Conservation (phyloP, 495 filamentous ascomycete genomes). For the Aspergillus biplanus region DNA sequence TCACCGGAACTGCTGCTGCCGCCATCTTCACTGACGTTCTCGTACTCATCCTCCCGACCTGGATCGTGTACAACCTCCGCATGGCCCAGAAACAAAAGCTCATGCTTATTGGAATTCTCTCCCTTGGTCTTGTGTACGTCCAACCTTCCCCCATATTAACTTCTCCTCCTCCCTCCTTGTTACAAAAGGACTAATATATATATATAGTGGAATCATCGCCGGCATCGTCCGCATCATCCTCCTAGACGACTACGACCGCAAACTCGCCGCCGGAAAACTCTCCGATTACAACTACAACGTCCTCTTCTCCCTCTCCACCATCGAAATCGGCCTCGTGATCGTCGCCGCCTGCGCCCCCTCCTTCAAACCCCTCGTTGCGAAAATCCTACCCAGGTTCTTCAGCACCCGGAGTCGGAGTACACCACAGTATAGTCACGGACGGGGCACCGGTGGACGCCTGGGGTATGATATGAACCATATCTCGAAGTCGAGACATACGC, state of each 20-base stretch:
- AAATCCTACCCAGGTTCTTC: slow-evolving; percentile 21
- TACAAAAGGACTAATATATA: too few relatives aligned
- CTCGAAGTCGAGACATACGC: background rate
- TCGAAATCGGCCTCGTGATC: slow-evolving; percentile 54
- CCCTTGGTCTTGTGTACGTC: slow-evolving; percentile 38
- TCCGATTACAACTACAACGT: slow-evolving; percentile 36
- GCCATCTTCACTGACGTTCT: slow-evolving; percentile 47
- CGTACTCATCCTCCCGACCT: slow-evolving; percentile 44
- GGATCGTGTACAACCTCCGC: slow-evolving; percentile 49
- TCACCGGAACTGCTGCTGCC: slow-evolving; percentile 37
- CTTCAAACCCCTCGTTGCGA: slow-evolving; percentile 22
- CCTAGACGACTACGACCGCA: slow-evolving; percentile 22
- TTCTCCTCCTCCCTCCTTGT: too few relatives aligned
- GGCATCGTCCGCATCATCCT: slow-evolving; percentile 25
- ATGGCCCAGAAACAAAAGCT: slow-evolving; percentile 42
- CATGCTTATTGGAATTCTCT: slow-evolving; percentile 43
- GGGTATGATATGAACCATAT: slow-evolving; percentile 18
- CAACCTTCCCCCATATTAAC: background rate
- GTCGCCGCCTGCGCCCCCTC: slow-evolving; percentile 46
- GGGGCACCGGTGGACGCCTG: slow-evolving; percentile 9
- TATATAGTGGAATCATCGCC: slow-evolving; percentile 51
- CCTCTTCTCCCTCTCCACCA: slow-evolving; percentile 50
- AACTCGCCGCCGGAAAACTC: slow-evolving; percentile 3
- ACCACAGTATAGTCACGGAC: slow-evolving; percentile 15
- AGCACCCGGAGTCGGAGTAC: slow-evolving; percentile 16